Conservation (phyloP, 2,329 filamentous ascomycete species). For the Colletotrichum somersetense region DNA sequence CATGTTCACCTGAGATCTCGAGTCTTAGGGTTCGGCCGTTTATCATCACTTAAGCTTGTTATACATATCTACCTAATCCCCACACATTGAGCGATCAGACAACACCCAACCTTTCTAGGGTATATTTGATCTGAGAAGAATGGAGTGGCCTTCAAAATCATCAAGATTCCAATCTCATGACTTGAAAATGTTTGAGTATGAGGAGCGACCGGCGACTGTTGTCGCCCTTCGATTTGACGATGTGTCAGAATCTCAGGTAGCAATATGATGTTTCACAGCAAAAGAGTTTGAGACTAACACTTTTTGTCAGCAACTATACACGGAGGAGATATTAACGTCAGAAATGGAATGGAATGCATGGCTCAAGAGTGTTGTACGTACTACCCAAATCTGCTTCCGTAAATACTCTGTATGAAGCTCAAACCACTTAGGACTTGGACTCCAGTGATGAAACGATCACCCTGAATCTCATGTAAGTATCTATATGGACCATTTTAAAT, state of each 20-base stretch:
- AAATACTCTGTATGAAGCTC: not conserved
- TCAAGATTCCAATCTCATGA: not conserved
- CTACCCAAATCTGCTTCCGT: too few species aligned
- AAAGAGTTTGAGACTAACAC: not conserved
- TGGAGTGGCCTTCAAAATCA: not conserved
- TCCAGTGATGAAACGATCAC: not conserved
- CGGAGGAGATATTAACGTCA: not conserved
- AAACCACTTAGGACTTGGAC: not conserved
- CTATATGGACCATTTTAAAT: accelerated
- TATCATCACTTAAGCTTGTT: too few species aligned
- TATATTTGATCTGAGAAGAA: accelerated
- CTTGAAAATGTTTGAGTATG: not conserved
- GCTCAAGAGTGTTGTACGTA: not conserved
- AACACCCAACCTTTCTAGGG: not conserved
- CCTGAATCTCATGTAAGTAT: not conserved
- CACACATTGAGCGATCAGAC: not conserved
- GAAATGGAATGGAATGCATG: not conserved
- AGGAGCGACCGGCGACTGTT: not conserved
- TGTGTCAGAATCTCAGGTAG: not conserved
- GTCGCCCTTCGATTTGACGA: not conserved
- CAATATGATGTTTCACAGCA: too few species aligned
- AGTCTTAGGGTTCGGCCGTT: not conserved
- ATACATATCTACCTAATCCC: too few species aligned
- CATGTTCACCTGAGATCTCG: not conserved
- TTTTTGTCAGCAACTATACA: not conserved